Evolutionary conservation across 169 alveolate genomes (phyloP).

Genomic region (Plasmodium vinckei): DNA sequence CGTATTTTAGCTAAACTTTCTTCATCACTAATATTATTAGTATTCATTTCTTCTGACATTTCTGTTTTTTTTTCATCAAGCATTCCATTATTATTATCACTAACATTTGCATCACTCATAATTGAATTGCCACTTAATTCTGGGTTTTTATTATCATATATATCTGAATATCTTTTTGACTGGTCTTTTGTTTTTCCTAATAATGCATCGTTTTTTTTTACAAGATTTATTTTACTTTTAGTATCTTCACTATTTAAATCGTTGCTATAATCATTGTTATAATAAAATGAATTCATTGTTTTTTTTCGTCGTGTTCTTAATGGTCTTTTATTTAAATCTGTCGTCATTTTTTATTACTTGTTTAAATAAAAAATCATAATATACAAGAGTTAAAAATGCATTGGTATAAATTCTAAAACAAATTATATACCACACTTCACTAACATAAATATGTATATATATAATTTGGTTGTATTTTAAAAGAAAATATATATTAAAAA

Average conservation of each 20-base stretch:
- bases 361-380: conserved; percentile 14
- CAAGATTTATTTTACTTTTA: conserved; percentile 26
- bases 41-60: not conserved
- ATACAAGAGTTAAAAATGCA: not conserved
- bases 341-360: conserved; percentile 36
- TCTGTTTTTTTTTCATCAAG: not conserved
- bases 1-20: conserved; percentile 6
- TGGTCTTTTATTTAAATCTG: conserved; percentile 61
- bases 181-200: conserved; percentile 29
- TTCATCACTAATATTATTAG: conserved; percentile 25
- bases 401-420: too few relatives aligned
- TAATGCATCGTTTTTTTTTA: conserved; percentile 28
- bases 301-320: conserved; percentile 71
- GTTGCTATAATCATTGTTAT: conserved; percentile 73
- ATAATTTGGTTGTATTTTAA: not conserved
- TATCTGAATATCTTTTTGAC: conserved; percentile 14
- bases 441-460: not conserved
- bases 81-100: not conserved
- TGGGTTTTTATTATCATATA: conserved; percentile 8
- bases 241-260: conserved; percentile 60
- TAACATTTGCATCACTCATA: not conserved
- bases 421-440: conserved; percentile 11
- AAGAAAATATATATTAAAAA: not conserved
- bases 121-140: not conserved
- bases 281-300: conserved; percentile 69